Evolutionary conservation across 176 grass and related monocot genomes (phyloP).

Genomic region (Saccharum spontaneum): DNA sequence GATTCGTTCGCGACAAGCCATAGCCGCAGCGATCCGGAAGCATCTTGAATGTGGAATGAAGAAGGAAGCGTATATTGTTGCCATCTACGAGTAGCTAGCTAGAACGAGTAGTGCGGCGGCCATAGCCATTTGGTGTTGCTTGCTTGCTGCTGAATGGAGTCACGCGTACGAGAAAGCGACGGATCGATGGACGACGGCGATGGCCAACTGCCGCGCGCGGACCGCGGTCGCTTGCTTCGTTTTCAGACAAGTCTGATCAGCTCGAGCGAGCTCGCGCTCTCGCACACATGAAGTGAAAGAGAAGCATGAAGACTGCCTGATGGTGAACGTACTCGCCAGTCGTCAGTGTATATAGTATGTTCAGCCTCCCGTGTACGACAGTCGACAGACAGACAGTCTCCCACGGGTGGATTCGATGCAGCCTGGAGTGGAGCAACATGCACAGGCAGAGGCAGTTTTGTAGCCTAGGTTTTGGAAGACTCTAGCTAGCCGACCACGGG

Average conservation of each 20-base stretch:
- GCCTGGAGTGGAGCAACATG: too few species aligned
- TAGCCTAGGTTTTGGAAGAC: slow-evolving; percentile 6
- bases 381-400: not conserved
- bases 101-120: too few species aligned
- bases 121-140: not conserved
- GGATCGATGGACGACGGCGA: not conserved
- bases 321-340: too few species aligned
- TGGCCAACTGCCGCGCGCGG: not conserved
- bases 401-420: not conserved
- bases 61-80: too few species aligned
- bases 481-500: not conserved
- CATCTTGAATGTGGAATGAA: too few species aligned
- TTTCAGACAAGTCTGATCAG: not conserved
- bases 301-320: not conserved
- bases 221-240: not conserved
- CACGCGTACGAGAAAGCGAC: not conserved
- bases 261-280: not conserved
- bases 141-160: slow-evolving; percentile 26
- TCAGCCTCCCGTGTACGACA: not conserved
- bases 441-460: not conserved
- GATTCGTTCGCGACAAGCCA: too few species aligned
- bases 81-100: too few species aligned
- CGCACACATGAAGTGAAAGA: not conserved
- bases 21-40: too few species aligned
- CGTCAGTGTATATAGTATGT: too few species aligned